Base-by-base conservation (phyloP, 805 yeast species). In the Candida railenensis region DNA sequence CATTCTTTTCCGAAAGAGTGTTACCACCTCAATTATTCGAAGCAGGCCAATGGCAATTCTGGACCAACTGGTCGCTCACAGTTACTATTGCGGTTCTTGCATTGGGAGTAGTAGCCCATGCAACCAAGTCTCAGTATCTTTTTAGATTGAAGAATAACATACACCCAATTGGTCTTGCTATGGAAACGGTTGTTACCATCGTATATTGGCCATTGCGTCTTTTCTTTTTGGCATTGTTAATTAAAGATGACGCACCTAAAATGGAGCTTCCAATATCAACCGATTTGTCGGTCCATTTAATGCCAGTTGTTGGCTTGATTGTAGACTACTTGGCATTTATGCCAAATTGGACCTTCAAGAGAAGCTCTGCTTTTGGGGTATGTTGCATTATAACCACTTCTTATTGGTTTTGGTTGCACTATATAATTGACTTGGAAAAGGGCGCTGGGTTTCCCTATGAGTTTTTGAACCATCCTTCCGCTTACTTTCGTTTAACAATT, bases 11-110 rank as follows among this genome's bases (percentile, higher is more conserved):
- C 4, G 30, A 25, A 25, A 15, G 36, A 22, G 36, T 5, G 18
- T 63, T 86, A 21, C 89, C 90, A 0, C 67, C 63, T 1, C 67
- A 63, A 33, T 62, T 85, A 22, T 67, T 57, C 1, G 61, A 65
- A 19, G 92, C 83, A 1, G 92, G 92, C 1, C 86, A 80, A 47
- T 76, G 75, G 65, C 92, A 87, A 57, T 87, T 87, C 58, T 68
- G 86, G 43, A 87, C 94, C 3, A 85, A 84, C 57, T 55, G 85
- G n/a, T 77, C 85, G 7, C 70, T 84, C 28, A 56, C 65, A 1
- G 56, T 76, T 15, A 75, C 87, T 2, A 52, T 80, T 8, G 47
- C 74, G 38, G 73, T 76, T 49, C 73, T 70, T 47, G 39, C 56
- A 14, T 37, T 74, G 33, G 78, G 78, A 19, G 53, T 71, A 21